Evolutionary conservation across 2,329 filamentous ascomycete species (phyloP).

Genomic region (Neonectria hederae): DNA sequence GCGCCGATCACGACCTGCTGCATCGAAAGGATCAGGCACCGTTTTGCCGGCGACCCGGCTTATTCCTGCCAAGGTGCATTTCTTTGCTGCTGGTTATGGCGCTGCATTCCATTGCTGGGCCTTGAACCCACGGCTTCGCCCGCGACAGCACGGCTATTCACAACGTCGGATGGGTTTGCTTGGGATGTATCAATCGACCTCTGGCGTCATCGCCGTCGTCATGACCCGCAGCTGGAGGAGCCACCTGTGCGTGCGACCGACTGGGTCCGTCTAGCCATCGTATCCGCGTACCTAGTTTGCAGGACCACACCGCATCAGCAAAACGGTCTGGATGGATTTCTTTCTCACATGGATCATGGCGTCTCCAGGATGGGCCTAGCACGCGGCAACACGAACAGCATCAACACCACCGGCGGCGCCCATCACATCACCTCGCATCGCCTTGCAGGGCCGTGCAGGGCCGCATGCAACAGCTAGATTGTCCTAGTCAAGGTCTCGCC

Average conservation of each 20-base stretch:
- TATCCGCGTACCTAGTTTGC: not conserved
- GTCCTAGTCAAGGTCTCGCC: conserved; percentile 14
- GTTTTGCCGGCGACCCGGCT: not conserved
- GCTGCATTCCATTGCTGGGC: not conserved
- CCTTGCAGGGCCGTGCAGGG: conserved; percentile 19
- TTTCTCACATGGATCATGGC: conserved; percentile 24
- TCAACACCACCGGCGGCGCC: conserved; percentile 25
- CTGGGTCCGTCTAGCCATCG: too few species aligned
- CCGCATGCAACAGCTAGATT: conserved; percentile 25
- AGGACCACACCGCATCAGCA: conserved; percentile 23
- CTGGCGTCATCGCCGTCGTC: not conserved
- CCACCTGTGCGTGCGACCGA: not conserved
- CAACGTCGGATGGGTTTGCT: too few species aligned
- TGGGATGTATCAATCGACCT: not conserved
- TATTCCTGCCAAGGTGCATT: not conserved
- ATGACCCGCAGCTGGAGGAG: not conserved
- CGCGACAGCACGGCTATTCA: too few species aligned
- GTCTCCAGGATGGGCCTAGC: conserved; percentile 28
- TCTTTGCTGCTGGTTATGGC: not conserved
- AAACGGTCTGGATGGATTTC: not conserved
- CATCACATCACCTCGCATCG: conserved; percentile 39
- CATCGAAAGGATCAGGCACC: conserved; percentile 1
- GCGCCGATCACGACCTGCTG: conserved; percentile 6
- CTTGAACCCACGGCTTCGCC: too few species aligned
- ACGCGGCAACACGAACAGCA: conserved; percentile 35